Evolutionary conservation across 2,329 filamentous ascomycete genomes (phyloP).

Genomic region (Botryotinia calthae): DNA sequence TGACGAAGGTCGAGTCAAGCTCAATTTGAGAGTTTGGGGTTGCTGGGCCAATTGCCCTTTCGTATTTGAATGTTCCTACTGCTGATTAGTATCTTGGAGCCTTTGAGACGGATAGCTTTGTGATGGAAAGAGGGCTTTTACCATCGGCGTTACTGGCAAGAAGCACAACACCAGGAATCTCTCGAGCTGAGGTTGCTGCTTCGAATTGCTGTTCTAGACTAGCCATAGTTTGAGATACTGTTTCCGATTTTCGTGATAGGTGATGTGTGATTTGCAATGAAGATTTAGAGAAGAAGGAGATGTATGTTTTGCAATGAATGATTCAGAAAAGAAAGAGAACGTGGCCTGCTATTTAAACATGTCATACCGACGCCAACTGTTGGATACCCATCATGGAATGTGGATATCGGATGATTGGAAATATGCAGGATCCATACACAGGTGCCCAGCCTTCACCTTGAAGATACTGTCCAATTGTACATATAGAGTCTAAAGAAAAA

Average conservation of each 20-base stretch:
- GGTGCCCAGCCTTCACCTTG: background rate
- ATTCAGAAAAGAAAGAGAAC: background rate
- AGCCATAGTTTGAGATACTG: constrained; percentile 13
- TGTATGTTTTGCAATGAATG: background rate
- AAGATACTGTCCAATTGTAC: background rate
- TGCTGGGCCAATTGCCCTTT: constrained; percentile 39
- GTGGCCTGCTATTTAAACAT: background rate
- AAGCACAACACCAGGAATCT: constrained; percentile 29
- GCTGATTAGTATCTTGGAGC: background rate
- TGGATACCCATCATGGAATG: background rate
- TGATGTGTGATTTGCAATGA: background rate
- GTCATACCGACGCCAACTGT: background rate
- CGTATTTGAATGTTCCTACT: constrained; percentile 40
- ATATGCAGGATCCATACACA: background rate
- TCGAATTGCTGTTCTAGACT: constrained; percentile 27
- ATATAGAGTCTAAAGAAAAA: background rate
- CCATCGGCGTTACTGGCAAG: constrained; percentile 27
- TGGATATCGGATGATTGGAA: background rate
- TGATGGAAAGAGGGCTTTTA: background rate
- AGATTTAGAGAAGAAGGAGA: background rate
- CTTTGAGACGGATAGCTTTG: background rate
- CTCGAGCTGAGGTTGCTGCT: constrained; percentile 22
- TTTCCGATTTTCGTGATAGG: background rate
- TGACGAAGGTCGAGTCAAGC: constrained; percentile 58
- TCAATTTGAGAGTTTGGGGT: constrained; percentile 55